These are phyloP conservation scores for Scenedesmus sp. DNA, from an alignment of 163 green algal genomes.

Conservation along the genomic window DNA sequence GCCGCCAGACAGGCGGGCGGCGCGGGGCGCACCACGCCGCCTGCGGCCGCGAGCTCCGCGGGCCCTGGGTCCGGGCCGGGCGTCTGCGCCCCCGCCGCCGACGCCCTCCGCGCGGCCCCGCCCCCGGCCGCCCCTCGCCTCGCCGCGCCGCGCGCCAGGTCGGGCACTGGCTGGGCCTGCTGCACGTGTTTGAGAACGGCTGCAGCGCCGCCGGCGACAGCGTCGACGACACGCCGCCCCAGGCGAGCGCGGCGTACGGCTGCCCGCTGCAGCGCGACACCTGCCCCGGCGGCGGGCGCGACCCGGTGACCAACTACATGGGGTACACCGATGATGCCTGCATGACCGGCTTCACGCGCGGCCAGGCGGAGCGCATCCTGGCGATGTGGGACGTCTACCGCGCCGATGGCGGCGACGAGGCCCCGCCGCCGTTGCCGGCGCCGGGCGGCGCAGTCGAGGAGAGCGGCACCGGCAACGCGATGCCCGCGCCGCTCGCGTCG, in stretches of 20 bases:
- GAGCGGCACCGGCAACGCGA: too few species aligned
- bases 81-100: too few species aligned
- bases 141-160: too few species aligned
- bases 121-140: too few species aligned
- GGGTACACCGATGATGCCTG: slow-evolving; percentile 44
- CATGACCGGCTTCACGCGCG: slow-evolving; percentile 31
- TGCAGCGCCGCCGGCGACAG: slow-evolving; percentile 34
- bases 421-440: too few species aligned
- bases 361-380: slow-evolving; percentile 14
- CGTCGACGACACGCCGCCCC: slow-evolving; percentile 32
- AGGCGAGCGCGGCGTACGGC: slow-evolving; percentile 36
- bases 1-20: too few species aligned
- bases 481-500: too few species aligned
- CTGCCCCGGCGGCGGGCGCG: not conserved
- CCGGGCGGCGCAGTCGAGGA: too few species aligned
- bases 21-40: not conserved
- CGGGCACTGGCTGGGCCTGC: slow-evolving; percentile 42
- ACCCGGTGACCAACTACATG: slow-evolving; percentile 43
- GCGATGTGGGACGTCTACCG: slow-evolving; percentile 28
- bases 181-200: slow-evolving; percentile 44
- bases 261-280: slow-evolving; percentile 27
- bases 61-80: too few species aligned
- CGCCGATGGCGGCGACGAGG: too few species aligned
- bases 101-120: too few species aligned
- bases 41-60: too few species aligned